phyloP scores from a whole-genome alignment of 179 eudicot species.

The Beta corolliflora region DNA sequence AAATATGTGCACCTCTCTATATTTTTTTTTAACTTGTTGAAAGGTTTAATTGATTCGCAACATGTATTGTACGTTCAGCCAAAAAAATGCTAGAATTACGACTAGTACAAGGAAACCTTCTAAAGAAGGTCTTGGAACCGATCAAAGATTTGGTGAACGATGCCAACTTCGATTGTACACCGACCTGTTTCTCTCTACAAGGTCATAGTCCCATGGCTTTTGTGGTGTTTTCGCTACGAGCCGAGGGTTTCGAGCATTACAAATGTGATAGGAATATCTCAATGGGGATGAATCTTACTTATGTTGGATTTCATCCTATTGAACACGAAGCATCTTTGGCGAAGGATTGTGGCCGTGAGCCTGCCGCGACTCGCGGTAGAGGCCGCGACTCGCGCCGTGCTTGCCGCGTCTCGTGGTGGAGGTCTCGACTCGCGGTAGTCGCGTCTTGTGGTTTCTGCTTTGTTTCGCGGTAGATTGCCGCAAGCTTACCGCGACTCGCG shows the following conservation, averaged over 20 bases:
- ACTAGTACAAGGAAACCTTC: slow-evolving; percentile 62
- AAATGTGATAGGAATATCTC: slow-evolving; percentile 62
- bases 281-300: slow-evolving; percentile 67
- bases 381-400: too few relatives aligned
- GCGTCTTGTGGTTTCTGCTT: too few relatives aligned
- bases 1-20: too few relatives aligned
- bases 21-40: too few relatives aligned
- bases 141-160: slow-evolving; percentile 70
- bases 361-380: too few relatives aligned
- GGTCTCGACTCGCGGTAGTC: too few relatives aligned
- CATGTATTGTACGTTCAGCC: neutral
- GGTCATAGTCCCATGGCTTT: slow-evolving; percentile 77
- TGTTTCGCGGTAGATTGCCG: too few relatives aligned
- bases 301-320: neutral
- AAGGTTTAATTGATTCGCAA: too few relatives aligned
- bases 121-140: slow-evolving; percentile 71
- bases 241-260: slow-evolving; percentile 78
- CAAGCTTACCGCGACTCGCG: too few relatives aligned
- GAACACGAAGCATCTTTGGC: too few relatives aligned
- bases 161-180: slow-evolving; percentile 74
- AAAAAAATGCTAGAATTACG: slow-evolving; percentile 66
- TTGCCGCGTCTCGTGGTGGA: too few relatives aligned
- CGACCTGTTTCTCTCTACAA: slow-evolving; percentile 67
- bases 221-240: slow-evolving; percentile 58
- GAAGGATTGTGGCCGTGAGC: too few relatives aligned